Evolutionary conservation across 1,139 yeast species (phyloP).

Genomic region (Martiniozyma asiatica): DNA sequence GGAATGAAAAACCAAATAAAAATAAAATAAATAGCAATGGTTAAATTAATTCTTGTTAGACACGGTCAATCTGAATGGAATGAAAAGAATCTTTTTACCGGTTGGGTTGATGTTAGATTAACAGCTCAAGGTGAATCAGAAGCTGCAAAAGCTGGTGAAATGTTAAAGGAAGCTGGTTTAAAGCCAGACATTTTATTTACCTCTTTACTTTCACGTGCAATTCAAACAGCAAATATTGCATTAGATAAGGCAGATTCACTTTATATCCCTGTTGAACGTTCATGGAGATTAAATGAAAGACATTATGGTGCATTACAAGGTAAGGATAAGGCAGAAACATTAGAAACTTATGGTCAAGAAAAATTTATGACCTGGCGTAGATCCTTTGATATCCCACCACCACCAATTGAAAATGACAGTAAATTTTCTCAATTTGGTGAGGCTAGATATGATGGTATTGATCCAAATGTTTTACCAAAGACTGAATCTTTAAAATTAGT

Average conservation of each 20-base stretch:
- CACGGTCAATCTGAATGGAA: conserved; percentile 76
- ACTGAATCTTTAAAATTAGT: conserved; percentile 67
- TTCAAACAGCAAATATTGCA: conserved; percentile 54
- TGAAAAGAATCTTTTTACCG: conserved; percentile 59
- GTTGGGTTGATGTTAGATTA: conserved; percentile 70
- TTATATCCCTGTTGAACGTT: conserved; percentile 38
- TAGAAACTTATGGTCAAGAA: conserved; percentile 42
- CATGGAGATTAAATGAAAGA: conserved; percentile 69
- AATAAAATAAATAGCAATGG: conserved; percentile 6
- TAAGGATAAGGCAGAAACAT: conserved; percentile 41
- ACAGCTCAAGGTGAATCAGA: conserved; percentile 51
- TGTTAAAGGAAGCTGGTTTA: conserved; percentile 26
- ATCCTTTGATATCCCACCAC: conserved; percentile 62
- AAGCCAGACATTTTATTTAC: conserved; percentile 49
- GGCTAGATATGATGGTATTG: conserved; percentile 17
- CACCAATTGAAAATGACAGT: conserved; percentile 28
- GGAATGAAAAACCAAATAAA: too few species aligned
- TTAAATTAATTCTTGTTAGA: conserved; percentile 38
- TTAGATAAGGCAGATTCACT: conserved; percentile 32
- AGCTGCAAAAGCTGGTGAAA: conserved; percentile 45
- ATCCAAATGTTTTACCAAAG: conserved; percentile 32
- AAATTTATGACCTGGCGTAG: conserved; percentile 58
- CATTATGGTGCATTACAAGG: conserved; percentile 76
- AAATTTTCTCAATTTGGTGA: conserved; percentile 7
- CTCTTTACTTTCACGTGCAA: conserved; percentile 52